Evolutionary conservation across 2,329 filamentous ascomycete genomes (phyloP), one percentile per base, ranked within the genome.

Genomic region (Neonectria coccinea): DNA sequence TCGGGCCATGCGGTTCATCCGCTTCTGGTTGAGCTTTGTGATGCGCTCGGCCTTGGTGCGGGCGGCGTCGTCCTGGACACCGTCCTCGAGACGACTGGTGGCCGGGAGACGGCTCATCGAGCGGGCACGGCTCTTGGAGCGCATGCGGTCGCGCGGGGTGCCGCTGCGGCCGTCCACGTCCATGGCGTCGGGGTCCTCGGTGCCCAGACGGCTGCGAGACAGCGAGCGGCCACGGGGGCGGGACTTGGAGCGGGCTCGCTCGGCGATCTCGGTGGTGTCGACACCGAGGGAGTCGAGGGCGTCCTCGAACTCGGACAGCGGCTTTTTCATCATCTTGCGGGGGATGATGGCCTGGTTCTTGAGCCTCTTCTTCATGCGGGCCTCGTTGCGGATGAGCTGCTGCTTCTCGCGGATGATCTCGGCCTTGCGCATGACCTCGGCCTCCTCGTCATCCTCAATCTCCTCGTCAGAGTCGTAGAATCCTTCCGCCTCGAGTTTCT

Each of bases 321-420:
- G 91, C 84, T 94, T 93, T 79, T 93, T 88, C 78, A 91, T 89
- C 71, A 89, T 87, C 72, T 90, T 92, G 75, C 96, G 90, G 25
- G 96, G 97, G 69, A 99, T 97, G 72, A 95, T 88, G 67, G 96
- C 95, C 72, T 94, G 89, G 85, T 99, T 99, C 91, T 99, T 98
- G 79, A 99, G 89, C 45, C 91, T 91, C 86, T 97, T 98, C 82
- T 93, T 92, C 91, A 97, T 94, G 83, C 92, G 92, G 68, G 93
- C 92, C 75, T 97, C 96, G 81, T 98, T 98, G 77, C 92, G 90
- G 82, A 98, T 96, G 67, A 97, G 85, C 68, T 91, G 88, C 73
- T 93, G 91, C 89, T 98, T 97, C 85, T 97, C 94, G 67, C 95
- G 91, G 80, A 99, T 99, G 66, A 97, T 84, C 69, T 97, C 92